Conservation (phyloP, 2,329 filamentous ascomycete genomes). For the Thielaviopsis euricoi region DNA sequence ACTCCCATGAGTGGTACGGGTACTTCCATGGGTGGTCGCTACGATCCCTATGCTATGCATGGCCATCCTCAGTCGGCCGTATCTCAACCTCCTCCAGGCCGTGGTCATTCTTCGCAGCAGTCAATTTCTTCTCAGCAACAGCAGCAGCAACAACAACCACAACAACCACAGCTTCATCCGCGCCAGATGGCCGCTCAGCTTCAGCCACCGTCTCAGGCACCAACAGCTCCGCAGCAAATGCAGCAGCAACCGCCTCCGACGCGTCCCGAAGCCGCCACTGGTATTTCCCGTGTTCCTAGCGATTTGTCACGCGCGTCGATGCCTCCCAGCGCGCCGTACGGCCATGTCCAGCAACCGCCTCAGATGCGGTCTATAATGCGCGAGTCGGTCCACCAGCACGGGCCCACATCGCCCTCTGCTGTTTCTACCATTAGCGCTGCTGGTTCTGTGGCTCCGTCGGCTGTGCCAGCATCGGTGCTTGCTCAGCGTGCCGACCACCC, state of each 20-base stretch:
- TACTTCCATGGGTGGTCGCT: background rate
- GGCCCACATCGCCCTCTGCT: background rate
- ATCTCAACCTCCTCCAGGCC: background rate
- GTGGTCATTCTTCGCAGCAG: background rate
- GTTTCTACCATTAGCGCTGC: background rate
- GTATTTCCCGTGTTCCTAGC: background rate
- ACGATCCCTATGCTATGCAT: background rate
- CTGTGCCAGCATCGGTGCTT: background rate
- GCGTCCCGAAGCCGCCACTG: background rate
- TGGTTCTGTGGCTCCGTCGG: too few species aligned
- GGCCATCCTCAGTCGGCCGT: background rate
- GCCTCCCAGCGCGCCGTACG: background rate
- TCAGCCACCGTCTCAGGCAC: background rate
- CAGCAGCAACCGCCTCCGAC: background rate
- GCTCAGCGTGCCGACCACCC: slow-evolving; percentile 5
- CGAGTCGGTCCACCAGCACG: background rate
- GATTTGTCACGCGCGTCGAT: background rate
- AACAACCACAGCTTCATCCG: background rate
- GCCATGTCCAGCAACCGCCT: background rate
- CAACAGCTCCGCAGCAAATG: background rate
- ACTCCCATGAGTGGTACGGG: background rate
- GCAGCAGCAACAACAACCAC: background rate
- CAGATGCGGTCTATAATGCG: background rate
- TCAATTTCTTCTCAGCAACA: background rate
- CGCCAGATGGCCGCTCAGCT: background rate